A percentile compares a stretch with the other conserved stretches of the same genome.
These are phyloP conservation scores for Saturnispora sekii DNA, from an alignment of 805 yeast species.

Conservation along the genomic window DNA sequence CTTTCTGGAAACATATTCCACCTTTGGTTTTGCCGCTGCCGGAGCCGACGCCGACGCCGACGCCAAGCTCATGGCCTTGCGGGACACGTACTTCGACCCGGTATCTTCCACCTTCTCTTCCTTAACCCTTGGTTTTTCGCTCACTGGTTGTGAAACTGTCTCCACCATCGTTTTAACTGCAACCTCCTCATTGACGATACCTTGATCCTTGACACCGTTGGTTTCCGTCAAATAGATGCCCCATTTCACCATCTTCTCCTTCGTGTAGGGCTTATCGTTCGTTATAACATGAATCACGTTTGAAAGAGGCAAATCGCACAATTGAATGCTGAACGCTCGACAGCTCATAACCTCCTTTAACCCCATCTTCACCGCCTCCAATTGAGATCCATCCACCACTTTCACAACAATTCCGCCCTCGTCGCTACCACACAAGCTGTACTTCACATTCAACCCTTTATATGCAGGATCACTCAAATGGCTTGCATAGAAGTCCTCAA, in stretches of 20 bases:
- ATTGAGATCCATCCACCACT: constrained; percentile 10
- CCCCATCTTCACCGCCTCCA: constrained; percentile 10
- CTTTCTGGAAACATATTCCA: constrained; percentile 8
- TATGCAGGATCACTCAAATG: constrained; percentile 11
- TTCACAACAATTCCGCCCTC: constrained; percentile 6
- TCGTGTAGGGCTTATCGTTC: constrained; percentile 8
- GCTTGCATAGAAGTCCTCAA: constrained; percentile 17
- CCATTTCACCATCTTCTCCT: constrained; percentile 18
- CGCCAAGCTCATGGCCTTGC: constrained; percentile 16
- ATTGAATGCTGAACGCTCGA: constrained; percentile 19
- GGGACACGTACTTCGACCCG: constrained; percentile 14
- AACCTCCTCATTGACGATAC: not conserved
- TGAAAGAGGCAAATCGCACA: constrained; percentile 12
- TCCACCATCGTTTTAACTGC: not conserved
- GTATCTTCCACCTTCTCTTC: not conserved
- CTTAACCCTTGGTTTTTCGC: not conserved
- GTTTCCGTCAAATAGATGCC: constrained; percentile 19
- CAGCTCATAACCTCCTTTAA: constrained; percentile 15
- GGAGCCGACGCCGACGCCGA: constrained; percentile 3
- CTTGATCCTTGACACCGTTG: not conserved
- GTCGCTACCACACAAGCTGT: constrained; percentile 11
- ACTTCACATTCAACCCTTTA: constrained; percentile 11
- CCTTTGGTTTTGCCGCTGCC: constrained; percentile 4
- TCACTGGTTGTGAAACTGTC: no score
- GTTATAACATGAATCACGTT: constrained; percentile 15